These are phyloP conservation scores for Sphagnum fallax DNA, from an alignment of 228 moss, liverwort and hornwort species.

Conservation along the genomic window DNA sequence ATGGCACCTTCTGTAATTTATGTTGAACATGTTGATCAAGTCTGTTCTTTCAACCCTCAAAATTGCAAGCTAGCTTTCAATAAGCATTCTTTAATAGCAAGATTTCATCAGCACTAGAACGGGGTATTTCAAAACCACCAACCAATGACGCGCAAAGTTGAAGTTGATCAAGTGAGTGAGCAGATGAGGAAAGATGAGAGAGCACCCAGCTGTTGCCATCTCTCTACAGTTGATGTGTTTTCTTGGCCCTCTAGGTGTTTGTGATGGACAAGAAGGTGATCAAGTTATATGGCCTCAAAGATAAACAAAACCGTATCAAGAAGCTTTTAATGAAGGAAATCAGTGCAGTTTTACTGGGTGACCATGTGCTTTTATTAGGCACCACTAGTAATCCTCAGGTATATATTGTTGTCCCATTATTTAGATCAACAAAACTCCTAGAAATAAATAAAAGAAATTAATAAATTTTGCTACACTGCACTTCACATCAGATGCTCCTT, in stretches of 20 bases:
- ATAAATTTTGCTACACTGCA: too few relatives aligned
- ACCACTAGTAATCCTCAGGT: constrained; percentile 75
- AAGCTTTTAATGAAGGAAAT: constrained; percentile 69
- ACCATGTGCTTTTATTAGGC: constrained; percentile 62
- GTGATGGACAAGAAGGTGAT: constrained; percentile 70
- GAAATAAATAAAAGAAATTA: too few relatives aligned
- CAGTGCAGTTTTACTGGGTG: constrained; percentile 54
- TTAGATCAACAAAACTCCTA: too few relatives aligned
- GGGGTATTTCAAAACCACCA: too few relatives aligned
- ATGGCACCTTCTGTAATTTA: constrained; percentile 86
- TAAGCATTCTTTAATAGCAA: too few relatives aligned
- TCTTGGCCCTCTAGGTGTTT: constrained; percentile 50
- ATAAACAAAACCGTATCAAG: constrained; percentile 85
- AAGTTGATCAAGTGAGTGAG: too few relatives aligned
- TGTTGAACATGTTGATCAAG: constrained; percentile 87
- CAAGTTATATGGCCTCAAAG: constrained; percentile 63
- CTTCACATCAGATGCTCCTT: too few relatives aligned
- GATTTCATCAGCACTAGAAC: too few relatives aligned
- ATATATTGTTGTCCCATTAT: constrained; percentile 1
- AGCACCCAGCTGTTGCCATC: too few relatives aligned
- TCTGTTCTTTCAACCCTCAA: constrained; percentile 11
- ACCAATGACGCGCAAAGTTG: too few relatives aligned
- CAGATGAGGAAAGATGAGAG: too few relatives aligned
- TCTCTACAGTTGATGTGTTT: background rate
- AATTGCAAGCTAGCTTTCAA: too few relatives aligned